Percentiles rank a stretch among this genome's conserved stretches.
Conservation (phyloP, 768 basidiomycete species). For the Mycena polygramma region DNA sequence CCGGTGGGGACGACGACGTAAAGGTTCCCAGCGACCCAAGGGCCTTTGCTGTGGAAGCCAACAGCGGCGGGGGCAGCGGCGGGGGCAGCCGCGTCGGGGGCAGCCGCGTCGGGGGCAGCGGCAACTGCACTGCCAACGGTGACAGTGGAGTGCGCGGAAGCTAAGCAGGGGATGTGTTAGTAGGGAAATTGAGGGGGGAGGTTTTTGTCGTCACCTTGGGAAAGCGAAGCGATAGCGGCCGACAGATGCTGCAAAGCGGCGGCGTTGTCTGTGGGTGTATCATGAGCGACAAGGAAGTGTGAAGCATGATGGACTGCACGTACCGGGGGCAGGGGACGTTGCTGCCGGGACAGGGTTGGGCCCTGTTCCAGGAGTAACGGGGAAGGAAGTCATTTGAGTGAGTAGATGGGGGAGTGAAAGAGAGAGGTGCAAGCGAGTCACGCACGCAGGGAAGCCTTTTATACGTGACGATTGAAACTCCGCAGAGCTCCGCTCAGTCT, state of each 20-base stretch:
- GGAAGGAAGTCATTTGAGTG: neutral
- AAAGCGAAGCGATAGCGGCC: too few species aligned
- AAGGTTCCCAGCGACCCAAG: slow-evolving; percentile 17
- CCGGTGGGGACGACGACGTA: slow-evolving; percentile 5
- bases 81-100: neutral
- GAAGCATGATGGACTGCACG: neutral
- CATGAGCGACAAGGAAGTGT: too few species aligned
- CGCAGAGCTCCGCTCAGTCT: too few species aligned
- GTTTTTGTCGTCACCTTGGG: too few species aligned
- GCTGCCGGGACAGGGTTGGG: neutral
- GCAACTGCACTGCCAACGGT: too few species aligned
- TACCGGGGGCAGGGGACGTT: neutral
- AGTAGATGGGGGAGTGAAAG: neutral
- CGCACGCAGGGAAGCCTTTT: too few species aligned
- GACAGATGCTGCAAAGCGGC: neutral
- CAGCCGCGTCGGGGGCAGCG: too few species aligned
- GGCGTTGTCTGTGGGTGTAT: neutral
- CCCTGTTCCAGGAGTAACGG: neutral
- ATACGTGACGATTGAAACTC: neutral
- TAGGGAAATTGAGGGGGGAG: too few species aligned
- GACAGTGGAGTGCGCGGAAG: too few species aligned
- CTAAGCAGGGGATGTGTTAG: too few species aligned
- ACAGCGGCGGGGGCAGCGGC: neutral
- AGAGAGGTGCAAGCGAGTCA: too few species aligned
- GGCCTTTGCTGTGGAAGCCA: neutral